These are phyloP conservation scores for Coemansia furcata DNA, from an alignment of 192 early-diverging fungal genomes.

Conservation along the genomic window DNA sequence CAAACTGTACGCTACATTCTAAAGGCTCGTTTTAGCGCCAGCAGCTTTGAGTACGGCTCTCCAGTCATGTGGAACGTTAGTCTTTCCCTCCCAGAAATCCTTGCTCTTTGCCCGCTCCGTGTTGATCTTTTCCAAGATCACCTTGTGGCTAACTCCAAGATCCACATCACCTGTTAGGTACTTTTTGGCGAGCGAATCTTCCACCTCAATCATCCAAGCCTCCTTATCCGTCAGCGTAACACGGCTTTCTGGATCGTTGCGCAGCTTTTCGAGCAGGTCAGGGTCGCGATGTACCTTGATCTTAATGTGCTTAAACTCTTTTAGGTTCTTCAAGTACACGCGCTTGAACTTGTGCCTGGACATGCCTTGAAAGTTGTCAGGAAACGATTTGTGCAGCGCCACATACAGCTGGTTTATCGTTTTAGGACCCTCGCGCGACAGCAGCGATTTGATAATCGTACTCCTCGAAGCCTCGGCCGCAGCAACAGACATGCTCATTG, in stretches of 20 bases:
- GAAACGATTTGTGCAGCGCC: constrained; percentile 11
- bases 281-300: constrained; percentile 21
- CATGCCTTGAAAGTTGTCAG: constrained; percentile 25
- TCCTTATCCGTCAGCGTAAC: constrained; percentile 6
- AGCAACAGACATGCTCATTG: not conserved
- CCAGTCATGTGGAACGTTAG: constrained; percentile 50
- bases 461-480: constrained; percentile 24
- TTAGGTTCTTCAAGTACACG: constrained; percentile 38
- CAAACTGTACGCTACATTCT: not conserved
- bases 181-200: not conserved
- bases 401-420: constrained; percentile 35
- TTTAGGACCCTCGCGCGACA: constrained; percentile 39
- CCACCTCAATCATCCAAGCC: constrained; percentile 25
- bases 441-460: constrained; percentile 36
- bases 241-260: constrained; percentile 23
- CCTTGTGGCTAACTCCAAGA: constrained; percentile 5
- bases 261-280: constrained; percentile 19
- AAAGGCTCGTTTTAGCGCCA: constrained; percentile 18
- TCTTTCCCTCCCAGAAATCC: constrained; percentile 47
- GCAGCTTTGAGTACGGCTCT: constrained; percentile 20
- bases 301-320: constrained; percentile 28
- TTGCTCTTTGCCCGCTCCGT: constrained; percentile 34
- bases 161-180: constrained; percentile 9
- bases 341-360: constrained; percentile 36
- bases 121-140: constrained; percentile 20